A percentile compares a stretch with the other conserved stretches of the same genome.
Evolutionary conservation across 2,329 filamentous ascomycete species (phyloP).

Genomic region (Colletotrichum neosansevieriae): DNA sequence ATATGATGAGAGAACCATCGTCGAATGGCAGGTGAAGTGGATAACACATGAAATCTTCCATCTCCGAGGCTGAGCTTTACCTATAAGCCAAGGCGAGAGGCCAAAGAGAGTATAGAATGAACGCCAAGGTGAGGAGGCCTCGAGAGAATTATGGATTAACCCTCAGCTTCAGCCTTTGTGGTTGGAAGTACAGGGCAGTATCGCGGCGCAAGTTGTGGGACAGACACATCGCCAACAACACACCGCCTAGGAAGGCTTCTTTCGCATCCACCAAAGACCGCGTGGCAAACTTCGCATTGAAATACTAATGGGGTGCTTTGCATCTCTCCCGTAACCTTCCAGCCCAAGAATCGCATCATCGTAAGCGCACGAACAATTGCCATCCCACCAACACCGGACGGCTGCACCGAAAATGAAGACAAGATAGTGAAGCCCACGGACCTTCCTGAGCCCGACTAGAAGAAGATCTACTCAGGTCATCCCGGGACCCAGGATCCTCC

Average conservation of each 20-base stretch:
- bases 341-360: slow-evolving; percentile 1
- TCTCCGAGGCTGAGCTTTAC: background rate
- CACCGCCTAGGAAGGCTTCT: background rate
- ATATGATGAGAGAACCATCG: too few species aligned
- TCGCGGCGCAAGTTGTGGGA: background rate
- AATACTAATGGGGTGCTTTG: background rate
- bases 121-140: background rate
- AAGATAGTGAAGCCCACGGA: background rate
- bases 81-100: background rate
- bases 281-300: slow-evolving; percentile 3
- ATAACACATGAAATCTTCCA: background rate
- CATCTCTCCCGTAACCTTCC: background rate
- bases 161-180: background rate
- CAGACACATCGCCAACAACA: background rate
- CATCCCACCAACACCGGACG: slow-evolving; percentile 5
- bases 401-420: background rate
- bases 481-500: background rate
- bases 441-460: slow-evolving; percentile 9
- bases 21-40: too few species aligned
- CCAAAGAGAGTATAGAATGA: background rate
- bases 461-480: background rate
- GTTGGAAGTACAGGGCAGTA: background rate
- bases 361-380: background rate
- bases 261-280: background rate
- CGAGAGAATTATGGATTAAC: background rate